Evolutionary conservation across 106 monocot species (phyloP), one percentile per base, ranked within the genome.

Genomic region (Dactylorhiza incarnata): DNA sequence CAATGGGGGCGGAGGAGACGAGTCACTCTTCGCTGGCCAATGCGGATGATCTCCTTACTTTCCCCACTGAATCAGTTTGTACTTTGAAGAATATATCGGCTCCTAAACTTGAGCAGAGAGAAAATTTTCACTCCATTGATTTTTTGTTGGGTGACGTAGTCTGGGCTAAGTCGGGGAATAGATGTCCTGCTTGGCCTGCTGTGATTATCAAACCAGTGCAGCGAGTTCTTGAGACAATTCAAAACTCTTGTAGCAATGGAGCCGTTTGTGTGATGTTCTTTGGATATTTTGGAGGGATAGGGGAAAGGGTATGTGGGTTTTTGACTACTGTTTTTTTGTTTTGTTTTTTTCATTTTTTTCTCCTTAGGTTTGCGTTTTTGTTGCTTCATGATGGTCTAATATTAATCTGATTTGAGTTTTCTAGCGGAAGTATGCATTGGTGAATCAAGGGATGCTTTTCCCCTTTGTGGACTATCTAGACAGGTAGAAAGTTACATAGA

Each of bases 351-450:
- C 26, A n/a, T 73, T 22, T 26, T 4, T n/a, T 45, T 55, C 1
- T 23, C 59, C 29, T 14, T 49, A 37, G 1, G 37, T 19, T n/a
- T 5, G 16, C 2, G 24, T 14, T 5, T 66, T 48, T 45, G 51
- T 5, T 75, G 52, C 3, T 45, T 59, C 22, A 20, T 59, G 51
- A 9, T 53, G n/a, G 12, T 8, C 14, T 73, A 73, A 49, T 49
- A 48, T 5, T 44, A 49, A 73, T 48, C 51, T 29, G 68, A 45
- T 65, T 58, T 45, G 48, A 50, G 1, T 75, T 43, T 61, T 82
- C 77, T 43, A 75, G 45, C 84, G 93, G 91, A 89, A 94, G 20
- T 97, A 86, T 81, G 90, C 83, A 23, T 97, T 91, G 96, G 93
- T 94, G 82, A 91, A 87, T 71, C 75, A 87, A 73, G 93, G 83